Evolutionary conservation across 192 early-diverging fungal genomes (phyloP).

Genomic region (Bifiguratus adelaidae): DNA sequence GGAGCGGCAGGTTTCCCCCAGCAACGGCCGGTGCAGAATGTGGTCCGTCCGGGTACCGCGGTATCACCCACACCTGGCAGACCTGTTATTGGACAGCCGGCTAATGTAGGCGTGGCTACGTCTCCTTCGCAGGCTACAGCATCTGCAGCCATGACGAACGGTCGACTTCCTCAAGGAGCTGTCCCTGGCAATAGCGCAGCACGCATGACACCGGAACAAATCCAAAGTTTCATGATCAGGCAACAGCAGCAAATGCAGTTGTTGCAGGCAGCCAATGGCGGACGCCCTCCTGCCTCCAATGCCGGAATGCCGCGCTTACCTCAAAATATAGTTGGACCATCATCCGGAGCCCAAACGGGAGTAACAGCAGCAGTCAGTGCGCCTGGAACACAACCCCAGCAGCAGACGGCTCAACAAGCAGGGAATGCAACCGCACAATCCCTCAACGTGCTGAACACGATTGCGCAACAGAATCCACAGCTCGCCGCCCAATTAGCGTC

Average conservation of each 20-base stretch:
- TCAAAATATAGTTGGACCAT: background rate
- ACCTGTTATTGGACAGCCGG: constrained; percentile 17
- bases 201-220: constrained; percentile 11
- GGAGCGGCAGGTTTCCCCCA: background rate
- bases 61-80: constrained; percentile 20
- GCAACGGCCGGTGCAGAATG: constrained; percentile 10
- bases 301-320: background rate
- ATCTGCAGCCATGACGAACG: constrained; percentile 9
- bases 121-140: constrained; percentile 7
- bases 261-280: constrained; percentile 7
- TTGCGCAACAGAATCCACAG: constrained; percentile 17
- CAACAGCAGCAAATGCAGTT: constrained; percentile 12
- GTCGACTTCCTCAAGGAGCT: constrained; percentile 8
- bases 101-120: constrained; percentile 10
- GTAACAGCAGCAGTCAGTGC: background rate
- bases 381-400: constrained; percentile 6
- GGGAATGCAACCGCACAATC: constrained; percentile 7
- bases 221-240: constrained; percentile 3
- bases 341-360: background rate
- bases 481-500: constrained; percentile 23
- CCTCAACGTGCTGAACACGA: constrained; percentile 6
- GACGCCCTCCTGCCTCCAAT: background rate
- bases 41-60: background rate
- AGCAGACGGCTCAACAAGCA: constrained; percentile 2
- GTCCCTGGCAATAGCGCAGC: too few relatives aligned